phyloP scores from a whole-genome alignment of 768 basidiomycete species.

The Pisolithus marmoratus region DNA sequence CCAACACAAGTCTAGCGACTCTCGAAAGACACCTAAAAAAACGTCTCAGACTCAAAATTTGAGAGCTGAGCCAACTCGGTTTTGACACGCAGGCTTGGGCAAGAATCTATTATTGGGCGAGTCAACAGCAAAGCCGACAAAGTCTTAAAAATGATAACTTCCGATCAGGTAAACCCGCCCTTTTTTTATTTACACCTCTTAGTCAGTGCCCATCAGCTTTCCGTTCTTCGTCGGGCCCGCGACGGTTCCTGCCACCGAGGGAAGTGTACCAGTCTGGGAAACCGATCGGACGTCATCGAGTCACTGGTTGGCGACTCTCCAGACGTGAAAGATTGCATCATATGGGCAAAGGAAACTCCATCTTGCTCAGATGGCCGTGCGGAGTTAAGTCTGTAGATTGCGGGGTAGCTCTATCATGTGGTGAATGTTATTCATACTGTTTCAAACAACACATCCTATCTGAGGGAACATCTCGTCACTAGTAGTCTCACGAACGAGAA shows the following conservation, averaged over 20 bases:
- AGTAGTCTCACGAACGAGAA: no score
- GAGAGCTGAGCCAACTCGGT: no score
- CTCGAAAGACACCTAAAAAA: no score
- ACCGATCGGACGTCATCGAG: constrained; percentile 38
- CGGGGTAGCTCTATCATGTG: not conserved
- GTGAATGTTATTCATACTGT: not conserved
- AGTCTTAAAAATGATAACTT: not conserved
- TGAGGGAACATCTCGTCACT: no score
- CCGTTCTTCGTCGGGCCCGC: constrained; percentile 47
- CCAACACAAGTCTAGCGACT: no score
- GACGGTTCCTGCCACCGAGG: constrained; percentile 38
- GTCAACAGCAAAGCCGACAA: no score
- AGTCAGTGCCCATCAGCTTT: constrained; percentile 49
- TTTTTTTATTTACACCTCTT: not conserved
- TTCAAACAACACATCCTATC: no score
- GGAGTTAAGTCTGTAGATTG: not conserved
- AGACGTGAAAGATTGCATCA: constrained; percentile 36
- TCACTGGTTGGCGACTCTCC: constrained; percentile 28
- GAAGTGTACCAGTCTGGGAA: constrained; percentile 38
- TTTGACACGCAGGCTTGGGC: no score
- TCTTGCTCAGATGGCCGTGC: not conserved
- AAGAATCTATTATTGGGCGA: no score
- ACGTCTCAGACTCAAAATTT: no score
- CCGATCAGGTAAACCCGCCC: not conserved
- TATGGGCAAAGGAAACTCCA: constrained; percentile 19